phyloP scores from a whole-genome alignment of 2,329 filamentous ascomycete genomes.

The Colletotrichum chrysophilum region DNA sequence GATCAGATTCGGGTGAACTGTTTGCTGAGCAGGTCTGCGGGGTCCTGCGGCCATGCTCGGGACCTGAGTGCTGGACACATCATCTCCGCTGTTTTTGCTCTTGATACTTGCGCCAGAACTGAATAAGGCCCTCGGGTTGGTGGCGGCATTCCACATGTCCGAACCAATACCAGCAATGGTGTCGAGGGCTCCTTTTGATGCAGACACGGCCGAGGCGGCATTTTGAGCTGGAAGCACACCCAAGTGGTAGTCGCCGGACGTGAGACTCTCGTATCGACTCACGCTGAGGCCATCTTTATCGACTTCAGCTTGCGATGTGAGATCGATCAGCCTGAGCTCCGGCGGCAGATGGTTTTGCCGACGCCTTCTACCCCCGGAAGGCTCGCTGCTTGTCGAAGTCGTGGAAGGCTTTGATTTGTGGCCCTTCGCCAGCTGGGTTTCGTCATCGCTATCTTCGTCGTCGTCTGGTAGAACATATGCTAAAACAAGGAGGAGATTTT shows the following conservation, averaged over 20 bases:
- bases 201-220: slow-evolving; percentile 67
- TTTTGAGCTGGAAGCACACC: slow-evolving; percentile 78
- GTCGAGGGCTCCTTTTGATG: slow-evolving; percentile 77
- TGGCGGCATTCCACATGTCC: slow-evolving; percentile 89
- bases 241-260: slow-evolving; percentile 91
- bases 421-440: slow-evolving; percentile 36
- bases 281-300: slow-evolving; percentile 87
- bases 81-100: slow-evolving; percentile 66
- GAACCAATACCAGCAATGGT: slow-evolving; percentile 73
- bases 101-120: slow-evolving; percentile 82
- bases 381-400: slow-evolving; percentile 59
- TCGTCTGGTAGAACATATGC: slow-evolving; percentile 83
- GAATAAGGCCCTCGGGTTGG: slow-evolving; percentile 87
- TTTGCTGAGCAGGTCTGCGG: slow-evolving; percentile 10
- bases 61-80: slow-evolving; percentile 53
- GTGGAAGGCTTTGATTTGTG: slow-evolving; percentile 50
- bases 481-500: slow-evolving; percentile 87
- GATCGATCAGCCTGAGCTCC: slow-evolving; percentile 89
- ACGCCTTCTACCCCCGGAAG: slow-evolving; percentile 69
- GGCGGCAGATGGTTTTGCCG: slow-evolving; percentile 83
- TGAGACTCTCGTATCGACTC: slow-evolving; percentile 84
- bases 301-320: slow-evolving; percentile 83
- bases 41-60: slow-evolving; percentile 42
- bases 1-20: slow-evolving; percentile 58
- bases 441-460: slow-evolving; percentile 61